These are phyloP conservation scores for Sophora flavescens DNA, from an alignment of 306 rosid genomes.

Conservation along the genomic window DNA sequence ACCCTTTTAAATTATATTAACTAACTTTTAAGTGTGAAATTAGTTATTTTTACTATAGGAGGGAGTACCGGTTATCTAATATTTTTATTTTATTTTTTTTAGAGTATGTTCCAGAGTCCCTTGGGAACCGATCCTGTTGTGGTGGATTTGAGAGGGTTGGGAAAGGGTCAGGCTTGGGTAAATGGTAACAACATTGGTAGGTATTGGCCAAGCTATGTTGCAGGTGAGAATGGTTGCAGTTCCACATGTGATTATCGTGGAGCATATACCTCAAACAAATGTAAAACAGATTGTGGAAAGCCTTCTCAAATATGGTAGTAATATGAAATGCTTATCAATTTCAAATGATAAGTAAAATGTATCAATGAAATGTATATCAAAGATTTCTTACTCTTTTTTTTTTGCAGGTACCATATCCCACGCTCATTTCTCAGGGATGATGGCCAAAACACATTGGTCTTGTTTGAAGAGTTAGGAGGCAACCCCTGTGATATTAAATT, in stretches of 20 bases:
- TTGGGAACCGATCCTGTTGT: slow-evolving; percentile 46
- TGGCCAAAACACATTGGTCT: slow-evolving; percentile 31
- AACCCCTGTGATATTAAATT: slow-evolving; percentile 42
- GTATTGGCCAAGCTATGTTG: slow-evolving; percentile 48
- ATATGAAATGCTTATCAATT: not conserved
- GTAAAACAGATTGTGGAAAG: slow-evolving; percentile 31
- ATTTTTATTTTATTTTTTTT: not conserved
- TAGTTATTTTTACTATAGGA: too few species aligned
- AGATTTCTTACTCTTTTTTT: not conserved
- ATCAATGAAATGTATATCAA: not conserved
- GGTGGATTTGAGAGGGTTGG: slow-evolving; percentile 49
- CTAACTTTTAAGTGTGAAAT: too few species aligned
- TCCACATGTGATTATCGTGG: slow-evolving; percentile 48
- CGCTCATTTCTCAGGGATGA: slow-evolving; percentile 38
- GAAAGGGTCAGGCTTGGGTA: slow-evolving; percentile 57
- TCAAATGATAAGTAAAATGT: not conserved
- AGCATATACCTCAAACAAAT: slow-evolving; percentile 24
- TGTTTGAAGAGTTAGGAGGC: slow-evolving; percentile 59
- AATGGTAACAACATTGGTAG: slow-evolving; percentile 59
- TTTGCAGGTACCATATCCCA: slow-evolving; percentile 48
- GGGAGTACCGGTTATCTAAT: not conserved
- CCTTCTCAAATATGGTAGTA: slow-evolving; percentile 52
- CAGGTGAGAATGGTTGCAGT: slow-evolving; percentile 30
- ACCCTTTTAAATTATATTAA: too few species aligned
- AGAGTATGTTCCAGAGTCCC: slow-evolving; percentile 48